Evolutionary conservation across 2,329 filamentous ascomycete species (phyloP).

Genomic region (Catunica adiposa): DNA sequence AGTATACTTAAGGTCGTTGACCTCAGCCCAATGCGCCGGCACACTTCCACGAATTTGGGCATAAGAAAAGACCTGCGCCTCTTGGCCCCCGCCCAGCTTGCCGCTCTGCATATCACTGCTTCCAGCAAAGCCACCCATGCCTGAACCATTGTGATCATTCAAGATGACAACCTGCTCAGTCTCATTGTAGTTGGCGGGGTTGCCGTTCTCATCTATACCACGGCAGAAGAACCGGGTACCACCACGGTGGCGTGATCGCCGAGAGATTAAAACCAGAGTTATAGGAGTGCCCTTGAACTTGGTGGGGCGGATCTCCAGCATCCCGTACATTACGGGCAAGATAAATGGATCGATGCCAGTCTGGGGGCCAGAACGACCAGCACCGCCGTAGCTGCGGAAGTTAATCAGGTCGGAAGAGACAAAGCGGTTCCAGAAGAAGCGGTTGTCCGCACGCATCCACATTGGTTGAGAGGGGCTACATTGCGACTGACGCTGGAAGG

Average conservation of each 20-base stretch:
- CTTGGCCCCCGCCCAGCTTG: slow-evolving; percentile 45
- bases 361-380: slow-evolving; percentile 52
- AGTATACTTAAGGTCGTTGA: slow-evolving; percentile 83
- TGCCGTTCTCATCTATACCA: slow-evolving; percentile 79
- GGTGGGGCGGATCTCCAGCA: slow-evolving; percentile 79
- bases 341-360: slow-evolving; percentile 78
- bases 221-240: slow-evolving; percentile 92
- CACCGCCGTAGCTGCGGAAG: slow-evolving; percentile 50
- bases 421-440: slow-evolving; percentile 98
- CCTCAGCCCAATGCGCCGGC: slow-evolving; percentile 87
- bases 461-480: slow-evolving; percentile 54
- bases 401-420: slow-evolving; percentile 82
- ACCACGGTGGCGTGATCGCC: slow-evolving; percentile 71
- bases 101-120: slow-evolving; percentile 61
- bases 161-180: slow-evolving; percentile 85
- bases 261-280: slow-evolving; percentile 74
- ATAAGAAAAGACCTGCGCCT: slow-evolving; percentile 82
- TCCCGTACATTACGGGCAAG: slow-evolving; percentile 87
- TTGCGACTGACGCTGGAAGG: slow-evolving; percentile 82
- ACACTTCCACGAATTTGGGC: slow-evolving; percentile 95
- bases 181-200: slow-evolving; percentile 98
- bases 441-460: slow-evolving; percentile 86
- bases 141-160: slow-evolving; percentile 58
- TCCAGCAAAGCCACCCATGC: slow-evolving; percentile 65
- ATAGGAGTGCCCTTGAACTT: slow-evolving; percentile 70